These are phyloP conservation scores for Alternaria rosae DNA, from an alignment of 2,329 filamentous ascomycete species.

Conservation along the genomic window DNA sequence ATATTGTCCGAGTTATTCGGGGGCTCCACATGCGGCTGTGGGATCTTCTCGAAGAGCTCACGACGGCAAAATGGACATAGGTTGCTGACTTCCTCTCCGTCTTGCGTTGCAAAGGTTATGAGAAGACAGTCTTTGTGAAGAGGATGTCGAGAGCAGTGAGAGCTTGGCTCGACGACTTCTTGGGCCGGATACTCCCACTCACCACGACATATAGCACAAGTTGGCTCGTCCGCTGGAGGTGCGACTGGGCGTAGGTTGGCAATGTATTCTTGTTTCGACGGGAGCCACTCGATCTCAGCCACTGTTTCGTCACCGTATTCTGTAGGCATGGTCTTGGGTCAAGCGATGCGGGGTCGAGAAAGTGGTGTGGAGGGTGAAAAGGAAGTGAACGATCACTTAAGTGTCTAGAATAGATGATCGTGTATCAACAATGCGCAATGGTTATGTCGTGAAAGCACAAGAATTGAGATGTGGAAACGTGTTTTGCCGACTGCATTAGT, in stretches of 20 bases:
- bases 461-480: background rate
- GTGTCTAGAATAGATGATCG: background rate
- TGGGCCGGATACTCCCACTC: background rate
- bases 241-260: background rate
- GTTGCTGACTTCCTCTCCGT: background rate
- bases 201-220: background rate
- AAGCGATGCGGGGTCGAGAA: background rate
- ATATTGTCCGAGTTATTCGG: background rate
- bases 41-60: background rate
- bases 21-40: background rate
- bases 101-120: background rate
- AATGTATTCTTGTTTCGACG: background rate
- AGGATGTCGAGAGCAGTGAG: background rate
- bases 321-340: background rate
- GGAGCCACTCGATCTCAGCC: background rate
- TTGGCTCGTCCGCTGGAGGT: background rate
- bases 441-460: background rate
- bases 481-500: background rate
- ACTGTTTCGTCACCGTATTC: background rate
- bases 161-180: background rate
- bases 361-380: background rate
- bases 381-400: background rate
- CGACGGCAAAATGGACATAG: background rate
- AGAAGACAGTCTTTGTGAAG: background rate
- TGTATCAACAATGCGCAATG: background rate